Conservation (phyloP, 2,329 filamentous ascomycete species). For the Penicillium polonicum region DNA sequence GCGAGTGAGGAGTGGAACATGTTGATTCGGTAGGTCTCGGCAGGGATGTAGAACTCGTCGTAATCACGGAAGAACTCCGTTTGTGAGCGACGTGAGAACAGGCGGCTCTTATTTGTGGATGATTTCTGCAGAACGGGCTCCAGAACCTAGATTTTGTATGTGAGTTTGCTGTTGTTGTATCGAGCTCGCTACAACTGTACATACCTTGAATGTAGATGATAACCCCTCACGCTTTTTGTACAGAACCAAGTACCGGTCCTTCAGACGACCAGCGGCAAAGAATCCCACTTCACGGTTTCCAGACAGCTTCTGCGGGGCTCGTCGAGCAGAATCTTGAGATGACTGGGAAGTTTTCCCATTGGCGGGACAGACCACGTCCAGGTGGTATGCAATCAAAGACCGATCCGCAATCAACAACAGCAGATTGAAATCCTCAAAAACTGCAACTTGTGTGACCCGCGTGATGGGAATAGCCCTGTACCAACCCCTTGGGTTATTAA, state of each 20-base stretch:
- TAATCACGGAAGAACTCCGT: constrained; percentile 98
- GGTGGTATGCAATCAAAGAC: constrained; percentile 85
- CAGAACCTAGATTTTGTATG: constrained; percentile 60
- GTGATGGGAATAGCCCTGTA: constrained; percentile 73
- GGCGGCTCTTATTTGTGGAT: constrained; percentile 73
- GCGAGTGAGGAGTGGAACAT: constrained; percentile 94
- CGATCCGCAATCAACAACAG: constrained; percentile 91
- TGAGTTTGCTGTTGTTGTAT: neutral
- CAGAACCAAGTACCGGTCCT: constrained; percentile 89
- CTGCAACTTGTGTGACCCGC: constrained; percentile 86
- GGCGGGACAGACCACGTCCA: constrained; percentile 72
- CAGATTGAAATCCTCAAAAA: constrained; percentile 92
- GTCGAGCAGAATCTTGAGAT: constrained; percentile 66
- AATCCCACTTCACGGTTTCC: constrained; percentile 91
- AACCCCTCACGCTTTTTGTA: constrained; percentile 95
- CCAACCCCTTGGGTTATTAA: constrained; percentile 89
- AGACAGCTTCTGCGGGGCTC: constrained; percentile 87
- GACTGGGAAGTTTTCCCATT: constrained; percentile 50
- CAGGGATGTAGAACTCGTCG: constrained; percentile 97
- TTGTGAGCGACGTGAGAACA: constrained; percentile 65
- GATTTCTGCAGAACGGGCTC: constrained; percentile 95
- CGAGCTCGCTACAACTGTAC: neutral
- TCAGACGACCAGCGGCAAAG: constrained; percentile 95
- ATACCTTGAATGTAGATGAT: constrained; percentile 80
- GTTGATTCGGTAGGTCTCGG: constrained; percentile 92